Evolutionary conservation across 192 early-diverging fungal genomes (phyloP).

Genomic region (Mortierella alpina): DNA sequence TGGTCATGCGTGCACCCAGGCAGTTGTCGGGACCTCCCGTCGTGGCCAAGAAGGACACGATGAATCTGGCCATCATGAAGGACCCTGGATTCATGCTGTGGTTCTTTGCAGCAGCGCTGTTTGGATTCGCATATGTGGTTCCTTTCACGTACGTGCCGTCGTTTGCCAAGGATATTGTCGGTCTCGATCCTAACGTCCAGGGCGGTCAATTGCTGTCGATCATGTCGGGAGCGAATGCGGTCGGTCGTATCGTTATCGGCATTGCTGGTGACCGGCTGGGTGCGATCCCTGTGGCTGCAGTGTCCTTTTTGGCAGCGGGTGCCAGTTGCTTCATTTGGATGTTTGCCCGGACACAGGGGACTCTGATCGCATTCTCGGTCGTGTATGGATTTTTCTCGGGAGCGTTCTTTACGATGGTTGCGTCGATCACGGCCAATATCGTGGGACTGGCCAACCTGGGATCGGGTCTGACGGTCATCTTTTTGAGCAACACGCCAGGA

Average conservation of each 20-base stretch:
- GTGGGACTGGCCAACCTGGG: constrained; percentile 58
- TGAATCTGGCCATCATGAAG: constrained; percentile 33
- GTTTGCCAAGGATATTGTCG: constrained; percentile 26
- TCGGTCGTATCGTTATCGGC: constrained; percentile 49
- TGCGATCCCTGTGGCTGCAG: constrained; percentile 38
- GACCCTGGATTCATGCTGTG: constrained; percentile 40
- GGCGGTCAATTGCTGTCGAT: constrained; percentile 52
- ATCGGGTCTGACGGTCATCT: constrained; percentile 55
- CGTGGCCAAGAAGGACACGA: constrained; percentile 18
- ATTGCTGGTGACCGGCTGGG: constrained; percentile 45
- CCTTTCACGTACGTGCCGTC: constrained; percentile 34
- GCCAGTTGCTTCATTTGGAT: constrained; percentile 54
- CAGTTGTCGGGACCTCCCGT: constrained; percentile 29
- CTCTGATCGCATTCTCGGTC: constrained; percentile 38
- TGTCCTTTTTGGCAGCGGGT: constrained; percentile 27
- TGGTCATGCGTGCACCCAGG: constrained; percentile 41
- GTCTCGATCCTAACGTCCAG: constrained; percentile 43
- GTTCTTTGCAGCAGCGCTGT: constrained; percentile 18
- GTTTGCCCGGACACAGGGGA: constrained; percentile 49
- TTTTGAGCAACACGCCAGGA: constrained; percentile 51
- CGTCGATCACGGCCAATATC: constrained; percentile 59
- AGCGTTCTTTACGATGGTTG: constrained; percentile 42
- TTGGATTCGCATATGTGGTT: constrained; percentile 29
- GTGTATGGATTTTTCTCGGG: constrained; percentile 52
- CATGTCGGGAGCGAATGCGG: constrained; percentile 52